phyloP scores from a whole-genome alignment of 805 yeast species.

The Yarrowia sp. region DNA sequence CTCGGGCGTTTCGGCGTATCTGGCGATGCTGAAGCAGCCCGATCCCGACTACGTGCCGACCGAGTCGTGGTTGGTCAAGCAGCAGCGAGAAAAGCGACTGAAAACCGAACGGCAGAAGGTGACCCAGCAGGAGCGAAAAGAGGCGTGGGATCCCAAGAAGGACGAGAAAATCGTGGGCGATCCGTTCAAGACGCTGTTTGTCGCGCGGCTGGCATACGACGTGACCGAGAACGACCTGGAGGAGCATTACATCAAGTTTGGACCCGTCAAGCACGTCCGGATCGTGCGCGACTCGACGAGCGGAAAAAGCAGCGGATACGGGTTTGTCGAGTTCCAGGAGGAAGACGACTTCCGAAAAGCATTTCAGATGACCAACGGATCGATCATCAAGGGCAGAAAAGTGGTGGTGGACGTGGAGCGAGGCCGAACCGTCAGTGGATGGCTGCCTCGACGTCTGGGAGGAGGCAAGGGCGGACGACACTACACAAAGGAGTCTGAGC shows the following conservation, averaged over 20 bases:
- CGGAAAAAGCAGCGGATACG: conserved; percentile 75
- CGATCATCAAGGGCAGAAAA: conserved; percentile 51
- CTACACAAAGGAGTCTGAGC: conserved; percentile 44
- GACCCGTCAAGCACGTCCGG: conserved; percentile 63
- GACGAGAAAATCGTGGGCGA: conserved; percentile 65
- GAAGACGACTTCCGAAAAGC: conserved; percentile 54
- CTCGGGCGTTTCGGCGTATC: conserved; percentile 45
- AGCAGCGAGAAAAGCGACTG: conserved; percentile 36
- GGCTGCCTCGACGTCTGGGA: conserved; percentile 56
- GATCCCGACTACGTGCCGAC: conserved; percentile 36
- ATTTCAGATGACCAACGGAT: conserved; percentile 54
- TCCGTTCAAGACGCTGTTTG: conserved; percentile 75
- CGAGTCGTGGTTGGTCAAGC: conserved; percentile 39
- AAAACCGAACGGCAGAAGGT: conserved; percentile 34
- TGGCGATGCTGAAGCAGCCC: conserved; percentile 37
- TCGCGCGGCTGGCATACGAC: conserved; percentile 66
- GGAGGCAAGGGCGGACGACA: conserved; percentile 93
- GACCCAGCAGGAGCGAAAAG: conserved; percentile 41
- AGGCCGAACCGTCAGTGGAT: conserved; percentile 40
- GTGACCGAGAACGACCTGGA: conserved; percentile 68
- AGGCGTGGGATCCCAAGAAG: conserved; percentile 52
- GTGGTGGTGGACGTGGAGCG: conserved; percentile 46
- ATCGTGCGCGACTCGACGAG: conserved; percentile 54
- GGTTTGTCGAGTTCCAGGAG: conserved; percentile 67
- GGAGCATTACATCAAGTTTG: conserved; percentile 59